These are phyloP conservation scores for Tulasnella sp. DNA, from an alignment of 768 basidiomycete species.

Conservation along the genomic window DNA sequence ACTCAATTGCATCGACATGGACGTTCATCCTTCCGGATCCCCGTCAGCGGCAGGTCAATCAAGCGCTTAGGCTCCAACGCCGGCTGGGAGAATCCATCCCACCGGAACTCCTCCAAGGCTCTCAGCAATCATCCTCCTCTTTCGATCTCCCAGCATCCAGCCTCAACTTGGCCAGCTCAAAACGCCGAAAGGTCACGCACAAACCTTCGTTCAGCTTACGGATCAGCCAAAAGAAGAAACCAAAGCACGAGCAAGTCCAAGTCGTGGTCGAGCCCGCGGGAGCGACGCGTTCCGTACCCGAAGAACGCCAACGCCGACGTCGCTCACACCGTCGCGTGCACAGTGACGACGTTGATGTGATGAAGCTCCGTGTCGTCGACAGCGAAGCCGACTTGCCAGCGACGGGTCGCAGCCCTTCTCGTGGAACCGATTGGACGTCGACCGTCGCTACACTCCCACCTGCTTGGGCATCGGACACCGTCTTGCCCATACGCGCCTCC, in stretches of 20 bases:
- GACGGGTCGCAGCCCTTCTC: neutral
- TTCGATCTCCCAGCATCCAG: too few relatives aligned
- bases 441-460: neutral
- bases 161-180: neutral
- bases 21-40: neutral
- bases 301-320: neutral
- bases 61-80: neutral
- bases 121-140: neutral
- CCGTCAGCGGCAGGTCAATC: neutral
- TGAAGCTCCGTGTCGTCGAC: neutral
- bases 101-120: neutral
- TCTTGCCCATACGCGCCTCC: neutral
- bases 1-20: neutral
- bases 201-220: neutral
- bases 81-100: conserved; percentile 8
- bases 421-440: neutral
- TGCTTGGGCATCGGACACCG: neutral
- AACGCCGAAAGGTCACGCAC: neutral
- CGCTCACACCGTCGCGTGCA: neutral
- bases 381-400: neutral
- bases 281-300: neutral
- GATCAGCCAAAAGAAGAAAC: neutral
- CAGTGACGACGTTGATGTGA: neutral
- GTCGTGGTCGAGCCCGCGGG: neutral
- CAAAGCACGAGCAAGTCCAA: neutral